Base-by-base conservation (phyloP, 768 basidiomycete genomes). In the Mycena maculata region DNA sequence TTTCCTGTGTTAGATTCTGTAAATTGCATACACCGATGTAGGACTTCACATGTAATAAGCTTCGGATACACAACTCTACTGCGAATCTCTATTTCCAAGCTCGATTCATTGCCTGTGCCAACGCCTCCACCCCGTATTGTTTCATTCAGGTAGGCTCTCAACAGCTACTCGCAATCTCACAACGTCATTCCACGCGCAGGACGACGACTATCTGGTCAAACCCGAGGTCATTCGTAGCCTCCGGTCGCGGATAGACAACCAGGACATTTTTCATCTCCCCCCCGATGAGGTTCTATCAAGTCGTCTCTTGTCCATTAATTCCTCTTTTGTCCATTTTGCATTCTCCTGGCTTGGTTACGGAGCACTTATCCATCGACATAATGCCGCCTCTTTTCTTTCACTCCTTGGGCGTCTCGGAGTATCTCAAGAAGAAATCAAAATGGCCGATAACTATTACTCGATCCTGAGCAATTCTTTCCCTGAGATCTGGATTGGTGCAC, bases 391-490 rank as follows among this genome's bases (percentile, higher is more conserved):
- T 20, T 92, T 90, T 72, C 74, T 90, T 20, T 74, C 76, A 16
- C 80, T 90, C 45, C 73, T 90, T 68, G 62, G 78, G 5, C 58
- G 58, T 20, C 75, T 90, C 38, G 80, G 85, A 38, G 75, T 82
- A 41, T 80, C 86, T 0, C 75, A 81, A 4, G 86, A 87, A 39
- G 84, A 89, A 68, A 77, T 82, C 71, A 82, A 84, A 69, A 91
- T 90, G 89, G 88, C 90, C 4, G 91, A 92, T 73, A 92, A 92
- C 66, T 90, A 90, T 69, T 92, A 85, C 72, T 81, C 88, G 1
- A 78, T 92, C 54, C 75, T 91, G 50, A 80, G 78, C 60, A 91
- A 90, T 72, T 76, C 74, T 22, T 72, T 85, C 42, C 85, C 89
- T 2, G 88, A 90, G 73, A 76, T 84, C 12, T 91, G 90, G 89